Evolutionary conservation across 148 eudicot genomes (phyloP).

Genomic region (Silene latifolia): DNA sequence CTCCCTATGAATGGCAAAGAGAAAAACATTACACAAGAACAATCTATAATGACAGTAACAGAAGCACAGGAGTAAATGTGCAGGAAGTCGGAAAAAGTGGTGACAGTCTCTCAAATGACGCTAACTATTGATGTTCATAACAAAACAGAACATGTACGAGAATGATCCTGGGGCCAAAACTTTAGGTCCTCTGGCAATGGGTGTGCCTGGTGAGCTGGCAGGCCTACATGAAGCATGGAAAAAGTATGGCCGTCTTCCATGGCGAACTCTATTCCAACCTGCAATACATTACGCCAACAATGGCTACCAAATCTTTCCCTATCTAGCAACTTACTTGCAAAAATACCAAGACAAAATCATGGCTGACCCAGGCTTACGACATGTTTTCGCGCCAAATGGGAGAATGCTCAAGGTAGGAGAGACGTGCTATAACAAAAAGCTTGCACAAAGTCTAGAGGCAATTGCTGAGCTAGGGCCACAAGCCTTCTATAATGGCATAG

Average conservation of each 20-base stretch:
- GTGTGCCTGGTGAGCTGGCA: slow-evolving; percentile 84
- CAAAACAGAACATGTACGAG: slow-evolving; percentile 68
- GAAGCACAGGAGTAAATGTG: background rate
- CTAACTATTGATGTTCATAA: background rate
- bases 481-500: slow-evolving; percentile 63
- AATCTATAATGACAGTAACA: background rate
- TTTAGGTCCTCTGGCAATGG: slow-evolving; percentile 70
- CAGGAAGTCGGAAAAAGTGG: no score
- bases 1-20: no score
- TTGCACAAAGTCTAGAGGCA: slow-evolving; percentile 53
- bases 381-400: slow-evolving; percentile 77
- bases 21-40: background rate
- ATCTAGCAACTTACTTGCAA: slow-evolving; percentile 43
- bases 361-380: slow-evolving; percentile 60
- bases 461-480: slow-evolving; percentile 67
- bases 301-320: slow-evolving; percentile 65
- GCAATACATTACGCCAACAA: slow-evolving; percentile 59
- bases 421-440: slow-evolving; percentile 65
- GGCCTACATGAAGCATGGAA: slow-evolving; percentile 83
- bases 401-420: slow-evolving; percentile 68
- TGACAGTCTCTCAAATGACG: background rate
- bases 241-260: slow-evolving; percentile 66
- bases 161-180: slow-evolving; percentile 41
- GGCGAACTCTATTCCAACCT: slow-evolving; percentile 65
- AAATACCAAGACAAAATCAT: slow-evolving; percentile 26